Evolutionary conservation across 2,329 filamentous ascomycete species (phyloP).

Genomic region (Dendryphion nanum): DNA sequence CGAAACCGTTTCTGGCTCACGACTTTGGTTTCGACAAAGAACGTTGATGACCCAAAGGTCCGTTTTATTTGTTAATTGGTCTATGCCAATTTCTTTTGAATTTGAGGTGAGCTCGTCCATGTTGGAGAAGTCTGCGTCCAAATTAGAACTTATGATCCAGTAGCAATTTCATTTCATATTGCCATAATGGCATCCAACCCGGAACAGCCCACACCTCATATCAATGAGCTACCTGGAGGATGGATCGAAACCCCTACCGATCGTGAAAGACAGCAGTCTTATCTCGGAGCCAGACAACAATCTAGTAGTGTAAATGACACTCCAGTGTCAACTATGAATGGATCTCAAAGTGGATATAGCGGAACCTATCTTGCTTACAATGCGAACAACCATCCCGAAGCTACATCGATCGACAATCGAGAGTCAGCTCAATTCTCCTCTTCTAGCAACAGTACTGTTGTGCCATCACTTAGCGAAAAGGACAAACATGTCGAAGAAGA

Average conservation of each 20-base stretch:
- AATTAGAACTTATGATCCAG: too few species aligned
- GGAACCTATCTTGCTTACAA: slow-evolving; percentile 20
- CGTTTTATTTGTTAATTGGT: too few species aligned
- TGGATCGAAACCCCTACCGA: slow-evolving; percentile 37
- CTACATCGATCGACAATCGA: background rate
- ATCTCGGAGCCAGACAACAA: slow-evolving; percentile 15
- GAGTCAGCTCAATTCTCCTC: slow-evolving; percentile 8
- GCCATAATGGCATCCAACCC: slow-evolving; percentile 21
- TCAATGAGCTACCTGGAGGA: slow-evolving; percentile 32
- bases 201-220: slow-evolving; percentile 30
- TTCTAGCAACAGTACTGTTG: slow-evolving; percentile 11
- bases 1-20: too few species aligned
- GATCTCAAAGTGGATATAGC: background rate
- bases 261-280: slow-evolving; percentile 20
- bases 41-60: too few species aligned
- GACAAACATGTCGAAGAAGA: slow-evolving; percentile 1
- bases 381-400: slow-evolving; percentile 7
- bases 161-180: background rate
- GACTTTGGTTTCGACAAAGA: too few species aligned
- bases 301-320: background rate
- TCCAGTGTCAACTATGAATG: slow-evolving; percentile 9
- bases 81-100: background rate
- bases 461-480: slow-evolving; percentile 12
- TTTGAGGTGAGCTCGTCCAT: background rate
- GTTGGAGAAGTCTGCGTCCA: too few species aligned